Evolutionary conservation across 108 stramenopile species (phyloP).

Genomic region (Nannochloropsis gaditana): DNA sequence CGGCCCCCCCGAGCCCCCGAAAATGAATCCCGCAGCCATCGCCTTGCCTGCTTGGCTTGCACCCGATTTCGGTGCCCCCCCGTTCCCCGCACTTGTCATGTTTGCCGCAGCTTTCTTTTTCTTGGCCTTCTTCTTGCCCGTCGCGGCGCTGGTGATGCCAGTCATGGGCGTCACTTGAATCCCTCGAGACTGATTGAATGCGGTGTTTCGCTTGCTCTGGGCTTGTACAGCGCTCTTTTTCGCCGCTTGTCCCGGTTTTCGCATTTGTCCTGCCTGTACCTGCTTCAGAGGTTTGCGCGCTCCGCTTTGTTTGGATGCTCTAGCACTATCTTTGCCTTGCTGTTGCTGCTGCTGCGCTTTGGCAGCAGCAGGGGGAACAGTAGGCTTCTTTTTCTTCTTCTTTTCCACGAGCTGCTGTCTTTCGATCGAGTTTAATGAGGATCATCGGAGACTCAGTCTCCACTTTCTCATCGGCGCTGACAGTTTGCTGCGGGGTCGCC

Average conservation of each 20-base stretch:
- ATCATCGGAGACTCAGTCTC: not conserved
- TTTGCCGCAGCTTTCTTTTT: not conserved
- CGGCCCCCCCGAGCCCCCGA: not conserved
- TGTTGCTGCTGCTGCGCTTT: not conserved
- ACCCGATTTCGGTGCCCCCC: not conserved
- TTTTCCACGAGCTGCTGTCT: not conserved
- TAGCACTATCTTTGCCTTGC: not conserved
- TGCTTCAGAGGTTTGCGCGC: constrained; percentile 8
- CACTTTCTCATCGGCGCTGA: not conserved
- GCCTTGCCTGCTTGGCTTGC: not conserved
- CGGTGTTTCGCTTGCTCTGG: not conserved
- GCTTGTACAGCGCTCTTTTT: not conserved
- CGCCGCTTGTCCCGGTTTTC: constrained; percentile 4
- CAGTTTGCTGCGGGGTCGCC: not conserved
- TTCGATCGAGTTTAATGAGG: not conserved
- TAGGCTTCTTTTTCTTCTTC: constrained; percentile 11
- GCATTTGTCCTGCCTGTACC: not conserved
- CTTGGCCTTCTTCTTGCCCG: not conserved
- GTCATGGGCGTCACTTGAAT: not conserved
- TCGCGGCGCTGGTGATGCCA: not conserved
- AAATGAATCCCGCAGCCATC: not conserved
- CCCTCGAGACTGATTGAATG: not conserved
- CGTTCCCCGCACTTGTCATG: not conserved
- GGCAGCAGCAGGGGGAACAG: not conserved
- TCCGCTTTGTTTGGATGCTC: not conserved